Base-by-base conservation (phyloP, 306 rosid genomes). In the Myrica gale region DNA sequence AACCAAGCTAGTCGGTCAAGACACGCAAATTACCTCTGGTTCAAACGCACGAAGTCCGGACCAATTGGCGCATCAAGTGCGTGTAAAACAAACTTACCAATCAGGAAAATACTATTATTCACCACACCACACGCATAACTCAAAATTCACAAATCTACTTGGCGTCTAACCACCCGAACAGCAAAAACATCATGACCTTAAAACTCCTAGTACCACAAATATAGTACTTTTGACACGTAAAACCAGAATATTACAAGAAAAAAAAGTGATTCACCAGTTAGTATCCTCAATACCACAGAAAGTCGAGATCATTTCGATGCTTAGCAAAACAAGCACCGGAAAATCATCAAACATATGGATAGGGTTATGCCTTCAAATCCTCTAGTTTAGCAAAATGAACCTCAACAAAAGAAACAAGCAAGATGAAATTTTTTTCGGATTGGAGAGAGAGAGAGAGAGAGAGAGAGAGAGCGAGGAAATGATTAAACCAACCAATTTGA, bases 401-500 rank as follows among this genome's bases (percentile, higher is more conserved):
- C 10, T n/a, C 69, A 7, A 61, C 19, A 10, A 26, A 46, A 7
- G 47, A 3, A 47, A 9, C 9, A 55, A 6, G 16, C 6, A 8
- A 3, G 46, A 5, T 10, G 47, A 9, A 66, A 52, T 52, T 20
- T 7, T 39, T n/a, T 46, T 5, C 3, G 37, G 37, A 32, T 32
- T 32, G 11, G 23, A 23, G 23, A 58, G 17, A 23, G 15, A 11
- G 32, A 32, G 2, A n/a, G n/a, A n/a, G n/a, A n/a, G n/a, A n/a
- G 23, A 23, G 23, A 58, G 17, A 23, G 15, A 11, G 32, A 32
- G 2, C 3, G 44, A 39, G 16, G 37, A 17, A 62, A 62, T 32
- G 11, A 39, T 39, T 17, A 37, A 62, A 37, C 69, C 20, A 80
- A 57, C 71, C 11, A 74, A 68, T 15, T 1, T 69, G 13, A 73